phyloP scores from a whole-genome alignment of 257 asterid genomes.

The Schizonepeta tenuifolia region DNA sequence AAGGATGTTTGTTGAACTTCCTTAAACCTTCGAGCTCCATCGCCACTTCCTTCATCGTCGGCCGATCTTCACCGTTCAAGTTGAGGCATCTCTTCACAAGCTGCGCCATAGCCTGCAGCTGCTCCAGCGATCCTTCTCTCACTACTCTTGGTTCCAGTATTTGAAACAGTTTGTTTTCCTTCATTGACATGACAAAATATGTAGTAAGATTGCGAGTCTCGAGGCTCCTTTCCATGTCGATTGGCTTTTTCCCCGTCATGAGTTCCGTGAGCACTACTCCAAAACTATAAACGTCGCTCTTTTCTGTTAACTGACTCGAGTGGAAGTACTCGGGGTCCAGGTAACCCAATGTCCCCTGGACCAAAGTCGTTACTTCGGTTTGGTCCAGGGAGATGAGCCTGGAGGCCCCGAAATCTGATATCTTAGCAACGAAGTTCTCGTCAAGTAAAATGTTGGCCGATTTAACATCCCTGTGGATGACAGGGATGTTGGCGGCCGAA shows the following conservation, averaged over 20 bases:
- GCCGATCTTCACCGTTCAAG: not conserved
- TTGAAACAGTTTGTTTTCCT: not conserved
- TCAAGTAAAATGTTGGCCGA: constrained; percentile 76
- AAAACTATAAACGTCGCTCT: constrained; percentile 41
- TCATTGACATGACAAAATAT: not conserved
- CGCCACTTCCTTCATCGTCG: constrained; percentile 20
- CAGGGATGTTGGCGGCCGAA: constrained; percentile 69
- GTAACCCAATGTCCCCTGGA: constrained; percentile 85
- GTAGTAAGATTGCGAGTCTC: not conserved
- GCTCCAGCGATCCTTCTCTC: constrained; percentile 3
- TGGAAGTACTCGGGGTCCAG: constrained; percentile 81
- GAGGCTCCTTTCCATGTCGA: constrained; percentile 6
- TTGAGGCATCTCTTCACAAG: constrained; percentile 13
- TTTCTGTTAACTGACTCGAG: constrained; percentile 65
- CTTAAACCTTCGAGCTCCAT: constrained; percentile 41
- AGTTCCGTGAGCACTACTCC: too few relatives aligned
- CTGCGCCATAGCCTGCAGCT: constrained; percentile 1
- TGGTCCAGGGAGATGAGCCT: constrained; percentile 68
- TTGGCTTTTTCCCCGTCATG: not conserved
- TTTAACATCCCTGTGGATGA: constrained; percentile 82
- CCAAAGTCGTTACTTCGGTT: constrained; percentile 68
- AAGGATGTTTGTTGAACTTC: too few relatives aligned
- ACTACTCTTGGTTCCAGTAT: not conserved
- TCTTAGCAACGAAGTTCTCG: constrained; percentile 59
- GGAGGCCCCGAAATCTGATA: constrained; percentile 86